phyloP scores from a whole-genome alignment of 179 eudicot species.

The Camellia oleifera region DNA sequence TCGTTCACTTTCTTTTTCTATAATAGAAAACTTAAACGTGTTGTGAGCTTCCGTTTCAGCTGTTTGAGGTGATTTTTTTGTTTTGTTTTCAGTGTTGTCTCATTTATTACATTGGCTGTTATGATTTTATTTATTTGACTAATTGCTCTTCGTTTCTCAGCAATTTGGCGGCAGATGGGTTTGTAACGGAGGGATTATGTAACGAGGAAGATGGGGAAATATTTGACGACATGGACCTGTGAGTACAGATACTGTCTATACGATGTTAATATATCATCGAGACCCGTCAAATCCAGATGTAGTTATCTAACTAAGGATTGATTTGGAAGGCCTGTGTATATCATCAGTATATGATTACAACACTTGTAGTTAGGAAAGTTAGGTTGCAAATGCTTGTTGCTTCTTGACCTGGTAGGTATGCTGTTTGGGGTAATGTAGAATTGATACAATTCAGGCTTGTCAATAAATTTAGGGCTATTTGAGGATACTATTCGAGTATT shows the following conservation, averaged over 20 bases:
- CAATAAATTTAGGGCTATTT: background rate
- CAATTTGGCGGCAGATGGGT: conserved; percentile 76
- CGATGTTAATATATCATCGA: conserved; percentile 2
- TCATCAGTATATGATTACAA: background rate
- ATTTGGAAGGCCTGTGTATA: conserved; percentile 7
- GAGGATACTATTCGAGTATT: background rate
- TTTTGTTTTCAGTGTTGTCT: background rate
- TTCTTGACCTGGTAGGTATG: conserved; percentile 3
- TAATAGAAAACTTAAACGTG: conserved; percentile 83
- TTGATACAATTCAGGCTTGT: conserved; percentile 7
- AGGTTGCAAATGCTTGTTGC: conserved; percentile 24
- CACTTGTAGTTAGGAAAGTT: conserved; percentile 8
- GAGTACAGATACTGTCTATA: conserved; percentile 13
- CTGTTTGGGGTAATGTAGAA: conserved; percentile 9
- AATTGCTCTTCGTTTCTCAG: conserved; percentile 47
- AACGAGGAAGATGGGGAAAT: conserved; percentile 74
- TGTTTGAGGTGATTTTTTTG: conserved; percentile 60
- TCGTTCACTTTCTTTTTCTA: conserved; percentile 94
- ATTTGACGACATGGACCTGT: conserved; percentile 87
- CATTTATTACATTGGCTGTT: background rate
- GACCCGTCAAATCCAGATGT: background rate
- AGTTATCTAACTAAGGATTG: conserved; percentile 12
- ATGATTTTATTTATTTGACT: background rate
- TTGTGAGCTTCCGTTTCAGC: conserved; percentile 85
- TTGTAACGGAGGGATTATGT: conserved; percentile 38